Conservation (phyloP, 768 basidiomycete genomes). For the Harrya chromipes region DNA sequence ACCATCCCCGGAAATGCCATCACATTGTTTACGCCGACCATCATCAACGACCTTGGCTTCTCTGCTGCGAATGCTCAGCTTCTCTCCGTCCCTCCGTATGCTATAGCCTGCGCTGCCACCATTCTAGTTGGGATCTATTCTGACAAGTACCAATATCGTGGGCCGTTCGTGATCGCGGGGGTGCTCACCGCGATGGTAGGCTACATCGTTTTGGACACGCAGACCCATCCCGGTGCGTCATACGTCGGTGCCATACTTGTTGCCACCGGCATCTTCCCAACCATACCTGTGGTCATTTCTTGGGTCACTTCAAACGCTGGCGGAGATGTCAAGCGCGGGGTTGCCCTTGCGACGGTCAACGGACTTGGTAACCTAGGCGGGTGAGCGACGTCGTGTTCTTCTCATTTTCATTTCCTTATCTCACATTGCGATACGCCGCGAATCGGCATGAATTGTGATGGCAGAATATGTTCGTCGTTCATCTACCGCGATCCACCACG, state of each 20-base stretch:
- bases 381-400: slow-evolving; percentile 9
- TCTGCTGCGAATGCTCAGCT: slow-evolving; percentile 45
- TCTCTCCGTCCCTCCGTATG: slow-evolving; percentile 44
- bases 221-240: slow-evolving; percentile 2
- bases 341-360: slow-evolving; percentile 46
- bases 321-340: slow-evolving; percentile 46
- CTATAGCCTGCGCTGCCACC: slow-evolving; percentile 39
- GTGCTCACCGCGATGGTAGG: slow-evolving; percentile 41
- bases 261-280: slow-evolving; percentile 47
- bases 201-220: slow-evolving; percentile 42
- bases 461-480: slow-evolving; percentile 34
- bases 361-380: slow-evolving; percentile 52
- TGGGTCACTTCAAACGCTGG: slow-evolving; percentile 52
- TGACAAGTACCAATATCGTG: slow-evolving; percentile 39
- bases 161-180: slow-evolving; percentile 43
- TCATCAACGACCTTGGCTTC: slow-evolving; percentile 44
- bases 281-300: slow-evolving; percentile 40
- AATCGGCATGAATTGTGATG: slow-evolving; percentile 14
- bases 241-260: slow-evolving; percentile 47
- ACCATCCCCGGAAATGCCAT: slow-evolving; percentile 42
- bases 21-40: slow-evolving; percentile 45
- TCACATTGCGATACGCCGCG: no score
- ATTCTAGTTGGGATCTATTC: slow-evolving; percentile 40
- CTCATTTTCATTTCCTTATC: no score
- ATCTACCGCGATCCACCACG: slow-evolving; percentile 32